Evolutionary conservation across 1,284 basidiomycete genomes (phyloP), one percentile per base, ranked within the genome.

Genomic region (Trichosporon asahii): DNA sequence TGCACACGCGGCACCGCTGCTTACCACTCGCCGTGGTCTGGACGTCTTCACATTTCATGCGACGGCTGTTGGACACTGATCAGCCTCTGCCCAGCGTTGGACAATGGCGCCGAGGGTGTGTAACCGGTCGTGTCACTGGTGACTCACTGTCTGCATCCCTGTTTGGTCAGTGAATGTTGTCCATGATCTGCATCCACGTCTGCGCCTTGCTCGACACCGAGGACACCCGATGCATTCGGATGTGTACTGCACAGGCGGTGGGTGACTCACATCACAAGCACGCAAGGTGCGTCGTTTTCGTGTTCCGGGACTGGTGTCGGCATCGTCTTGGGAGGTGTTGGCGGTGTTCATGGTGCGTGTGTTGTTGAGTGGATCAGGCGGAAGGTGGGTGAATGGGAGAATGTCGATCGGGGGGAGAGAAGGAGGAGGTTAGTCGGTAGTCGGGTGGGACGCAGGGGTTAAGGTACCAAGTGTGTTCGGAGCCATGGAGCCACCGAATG

Each of bases 11-110:
- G 67, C 76, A 77, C 6, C 68, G 64, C 18, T 60, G 68, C 12
- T 35, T 44, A 18, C 64, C 68, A 23, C 57, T 66, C 7, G 40
- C n/a, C 9, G 67, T 65, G 1, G 61, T 66, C 44, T 70, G 66
- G 15, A 73, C 49, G 37, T 74, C 73, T 35, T 77, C 74, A 66
- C 76, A 77, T 71, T 75, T 78, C 61, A 75, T 75, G 11, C 76
- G 74, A 12, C 73, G 73, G 31, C 77, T 78, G 67, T 1, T 8
- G 21, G 25, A 12, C 40, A 18, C n/a, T 31, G 2, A 31, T 61
- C 57, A 61, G 57, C 5, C 18, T n/a, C 29, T 31, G 18, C 18
- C 2, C 6, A 53, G 7, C 2, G 7, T n/a, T 23, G 49, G 11
- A 23, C 49, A n/a, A 61, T 61, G 29, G 27, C 57, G 27, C 57